Base-by-base conservation (phyloP, 2,329 filamentous ascomycete genomes). In the Alternaria gansuensis region DNA sequence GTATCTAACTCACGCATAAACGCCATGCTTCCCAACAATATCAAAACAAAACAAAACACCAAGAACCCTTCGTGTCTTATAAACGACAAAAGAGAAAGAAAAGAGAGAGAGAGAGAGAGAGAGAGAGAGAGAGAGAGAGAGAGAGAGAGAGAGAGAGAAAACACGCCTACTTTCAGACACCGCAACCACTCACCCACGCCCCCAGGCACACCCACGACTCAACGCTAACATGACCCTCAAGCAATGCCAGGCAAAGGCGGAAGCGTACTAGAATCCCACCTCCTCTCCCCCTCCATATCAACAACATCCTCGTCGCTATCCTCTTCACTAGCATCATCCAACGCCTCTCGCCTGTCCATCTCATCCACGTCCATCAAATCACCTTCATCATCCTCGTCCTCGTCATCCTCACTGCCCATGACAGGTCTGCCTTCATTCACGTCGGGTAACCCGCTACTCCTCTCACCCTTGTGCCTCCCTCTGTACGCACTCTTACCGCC, bases 401-500 rank as follows among this genome's bases (percentile, higher is more conserved):
- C 49, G 6, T 57, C 56, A 33, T 59, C 57, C 13, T 59, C 57
- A 14, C 57, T 59, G 33, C 67, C 70, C 57, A 59, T 24, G 14
- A 33, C 43, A 10, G 34, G 51, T 46, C 53, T 58, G 40, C 21
- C 51, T 13, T 41, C 51, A 24, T 41, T 17, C 2, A 40, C 45
- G 10, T 53, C 39, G 5, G 40, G 40, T 11, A 43, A 17, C 5
- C 24, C 60, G 43, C 50, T 51, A 23, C 51, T 48, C 37, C 34
- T 50, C 28, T 65, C 65, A 13, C 55, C 63, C 48, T 66, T 74
- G 23, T 44, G 49, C 37, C 61, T 77, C 65, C 37, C 67, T 69
- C 68, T 78, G 6, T 56, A 57, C 2, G 67, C 68, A 0, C 69
- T 21, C 23, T 46, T 52, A n/a, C 75, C 71, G 10, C 80, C 79